Conservation (phyloP, 2,329 filamentous ascomycete species). For the Exophiala dermatitidis region DNA sequence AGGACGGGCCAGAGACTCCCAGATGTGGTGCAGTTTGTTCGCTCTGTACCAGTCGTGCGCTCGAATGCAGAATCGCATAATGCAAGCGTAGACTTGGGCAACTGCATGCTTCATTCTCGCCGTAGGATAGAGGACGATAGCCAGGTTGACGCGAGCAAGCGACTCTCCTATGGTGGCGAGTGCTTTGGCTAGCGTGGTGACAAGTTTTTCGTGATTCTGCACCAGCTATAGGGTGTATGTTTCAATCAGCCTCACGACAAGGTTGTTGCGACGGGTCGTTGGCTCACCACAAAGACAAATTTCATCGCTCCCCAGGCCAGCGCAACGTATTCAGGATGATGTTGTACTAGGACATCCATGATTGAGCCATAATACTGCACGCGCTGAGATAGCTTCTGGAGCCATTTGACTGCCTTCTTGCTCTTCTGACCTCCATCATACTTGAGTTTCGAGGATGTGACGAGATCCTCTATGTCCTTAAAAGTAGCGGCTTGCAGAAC, state of each 20-base stretch:
- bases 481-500: no score
- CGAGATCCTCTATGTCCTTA: no score
- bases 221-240: neutral
- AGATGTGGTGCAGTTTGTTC: no score
- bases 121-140: neutral
- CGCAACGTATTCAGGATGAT: constrained; percentile 31
- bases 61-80: neutral
- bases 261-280: neutral
- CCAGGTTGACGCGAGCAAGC: neutral
- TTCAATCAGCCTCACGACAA: neutral
- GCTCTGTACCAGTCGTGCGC: neutral
- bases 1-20: no score
- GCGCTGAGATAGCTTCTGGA: neutral
- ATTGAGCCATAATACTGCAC: constrained; percentile 24
- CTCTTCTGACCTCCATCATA: neutral
- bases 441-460: no score
- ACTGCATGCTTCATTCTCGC: neutral
- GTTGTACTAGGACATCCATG: constrained; percentile 28
- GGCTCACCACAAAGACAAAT: constrained; percentile 14
- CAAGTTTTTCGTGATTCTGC: neutral
- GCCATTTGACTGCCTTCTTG: neutral
- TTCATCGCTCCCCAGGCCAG: constrained; percentile 31
- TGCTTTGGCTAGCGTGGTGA: neutral
- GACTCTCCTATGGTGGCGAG: neutral
- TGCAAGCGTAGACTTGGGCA: neutral